Evolutionary conservation across 2,329 filamentous ascomycete genomes (phyloP).

Genomic region (Stagonosporopsis tanaceti): DNA sequence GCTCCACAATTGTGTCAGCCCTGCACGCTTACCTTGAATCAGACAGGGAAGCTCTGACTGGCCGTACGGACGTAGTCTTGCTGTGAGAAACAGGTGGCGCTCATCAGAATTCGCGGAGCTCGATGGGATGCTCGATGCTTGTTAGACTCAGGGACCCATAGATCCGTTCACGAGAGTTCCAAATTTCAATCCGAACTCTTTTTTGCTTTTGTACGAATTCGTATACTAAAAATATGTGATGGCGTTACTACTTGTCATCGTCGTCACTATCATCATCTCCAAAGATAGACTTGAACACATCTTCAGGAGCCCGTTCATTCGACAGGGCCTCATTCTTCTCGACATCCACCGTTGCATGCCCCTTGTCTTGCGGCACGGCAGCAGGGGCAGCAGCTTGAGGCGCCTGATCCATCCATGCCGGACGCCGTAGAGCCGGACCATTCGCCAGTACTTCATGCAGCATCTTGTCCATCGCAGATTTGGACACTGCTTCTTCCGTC

Average conservation of each 20-base stretch:
- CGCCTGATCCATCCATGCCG: conserved; percentile 37
- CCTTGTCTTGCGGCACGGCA: conserved; percentile 5
- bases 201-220: not conserved
- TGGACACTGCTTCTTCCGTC: conserved; percentile 60
- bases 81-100: not conserved
- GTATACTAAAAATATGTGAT: not conserved
- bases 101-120: not conserved
- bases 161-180: no score
- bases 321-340: conserved; percentile 83
- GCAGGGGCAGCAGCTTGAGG: conserved; percentile 7
- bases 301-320: conserved; percentile 75
- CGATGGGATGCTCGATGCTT: not conserved
- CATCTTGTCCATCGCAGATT: conserved; percentile 58
- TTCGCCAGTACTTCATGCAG: conserved; percentile 41
- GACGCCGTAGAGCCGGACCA: conserved; percentile 40
- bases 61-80: not conserved
- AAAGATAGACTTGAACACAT: conserved; percentile 92
- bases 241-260: conserved; percentile 15
- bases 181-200: not conserved
- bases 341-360: conserved; percentile 64
- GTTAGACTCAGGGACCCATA: not conserved
- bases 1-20: conserved; percentile 12
- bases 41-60: not conserved
- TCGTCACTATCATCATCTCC: conserved; percentile 81
- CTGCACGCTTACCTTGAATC: not conserved